phyloP scores from a whole-genome alignment of 805 yeast genomes.

The Lipomyces kockii region DNA sequence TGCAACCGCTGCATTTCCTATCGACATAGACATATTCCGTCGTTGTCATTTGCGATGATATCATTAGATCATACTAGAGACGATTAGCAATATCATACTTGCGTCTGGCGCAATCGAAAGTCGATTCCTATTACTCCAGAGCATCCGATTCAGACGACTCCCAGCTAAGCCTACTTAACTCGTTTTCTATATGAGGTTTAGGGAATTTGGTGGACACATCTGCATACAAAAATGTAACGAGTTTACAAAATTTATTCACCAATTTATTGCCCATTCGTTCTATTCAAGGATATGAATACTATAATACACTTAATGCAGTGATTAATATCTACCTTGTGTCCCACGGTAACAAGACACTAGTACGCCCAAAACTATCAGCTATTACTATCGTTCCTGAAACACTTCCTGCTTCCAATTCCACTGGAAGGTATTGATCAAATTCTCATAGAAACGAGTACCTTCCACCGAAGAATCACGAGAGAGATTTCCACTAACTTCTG shows the following conservation, averaged over 20 bases:
- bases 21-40: background rate
- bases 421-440: constrained; percentile 39
- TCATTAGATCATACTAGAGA: background rate
- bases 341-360: too few species aligned
- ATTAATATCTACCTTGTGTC: too few species aligned
- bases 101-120: background rate
- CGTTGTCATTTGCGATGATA: background rate
- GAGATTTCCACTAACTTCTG: constrained; percentile 60
- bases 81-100: background rate
- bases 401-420: constrained; percentile 11
- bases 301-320: too few species aligned
- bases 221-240: too few species aligned
- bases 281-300: too few species aligned
- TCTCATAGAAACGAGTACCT: constrained; percentile 67
- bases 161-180: too few species aligned
- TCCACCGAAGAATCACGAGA: constrained; percentile 70
- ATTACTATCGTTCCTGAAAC: constrained; percentile 1
- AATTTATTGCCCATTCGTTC: too few species aligned
- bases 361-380: background rate
- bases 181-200: too few species aligned
- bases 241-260: too few species aligned
- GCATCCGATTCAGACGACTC: too few species aligned
- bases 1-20: constrained; percentile 7
- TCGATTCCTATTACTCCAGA: background rate
- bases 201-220: too few species aligned